Evolutionary conservation across 192 early-diverging fungal species (phyloP).

Genomic region (Diversispora eburnea): DNA sequence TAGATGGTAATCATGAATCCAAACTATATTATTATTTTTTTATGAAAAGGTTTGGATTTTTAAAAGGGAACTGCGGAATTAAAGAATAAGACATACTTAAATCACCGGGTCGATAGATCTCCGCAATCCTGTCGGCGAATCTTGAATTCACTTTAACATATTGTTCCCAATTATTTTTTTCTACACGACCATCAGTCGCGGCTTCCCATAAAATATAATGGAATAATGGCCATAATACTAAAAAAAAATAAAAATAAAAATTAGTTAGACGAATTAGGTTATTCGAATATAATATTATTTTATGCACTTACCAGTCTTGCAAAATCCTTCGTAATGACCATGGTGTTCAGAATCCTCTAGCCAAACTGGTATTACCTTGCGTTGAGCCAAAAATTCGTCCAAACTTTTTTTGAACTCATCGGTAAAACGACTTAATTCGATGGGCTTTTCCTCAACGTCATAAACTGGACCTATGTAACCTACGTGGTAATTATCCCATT

Average conservation of each 20-base stretch:
- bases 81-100: constrained; percentile 53
- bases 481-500: constrained; percentile 63
- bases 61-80: constrained; percentile 17
- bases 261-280: neutral
- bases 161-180: constrained; percentile 68
- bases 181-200: constrained; percentile 60
- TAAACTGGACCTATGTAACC: constrained; percentile 67
- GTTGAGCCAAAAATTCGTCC: constrained; percentile 46
- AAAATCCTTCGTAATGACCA: constrained; percentile 96
- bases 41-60: neutral
- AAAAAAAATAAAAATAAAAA: neutral
- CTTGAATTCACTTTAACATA: constrained; percentile 78
- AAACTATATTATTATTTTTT: constrained; percentile 59
- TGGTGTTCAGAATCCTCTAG: constrained; percentile 64
- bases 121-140: constrained; percentile 69
- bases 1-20: constrained; percentile 98
- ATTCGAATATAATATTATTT: neutral
- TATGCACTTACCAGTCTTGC: constrained; percentile 71
- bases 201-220: constrained; percentile 91
- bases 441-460: constrained; percentile 49
- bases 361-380: constrained; percentile 74
- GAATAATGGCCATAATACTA: constrained; percentile 94
- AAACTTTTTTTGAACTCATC: constrained; percentile 54
- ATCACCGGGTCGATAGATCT: constrained; percentile 74
- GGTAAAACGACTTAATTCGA: constrained; percentile 32